Base-by-base conservation (phyloP, 1,284 basidiomycete genomes). In the Cystobasidium pallidum region DNA sequence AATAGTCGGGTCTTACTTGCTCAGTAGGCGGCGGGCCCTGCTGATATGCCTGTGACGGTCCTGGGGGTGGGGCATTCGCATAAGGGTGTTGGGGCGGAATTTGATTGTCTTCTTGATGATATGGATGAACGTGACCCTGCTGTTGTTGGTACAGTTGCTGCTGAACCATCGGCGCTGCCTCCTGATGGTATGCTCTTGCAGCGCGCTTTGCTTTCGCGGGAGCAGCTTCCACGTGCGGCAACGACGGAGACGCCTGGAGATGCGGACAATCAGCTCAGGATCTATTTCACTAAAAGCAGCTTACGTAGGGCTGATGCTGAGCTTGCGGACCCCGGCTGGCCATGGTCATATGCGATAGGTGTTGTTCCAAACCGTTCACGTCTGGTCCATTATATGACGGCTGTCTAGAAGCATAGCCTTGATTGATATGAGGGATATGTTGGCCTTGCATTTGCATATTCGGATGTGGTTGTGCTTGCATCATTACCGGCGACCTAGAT, bases 31-130 rank as follows among this genome's bases (percentile, higher is more conserved):
- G 75, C 21, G 62, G 30, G 45, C 62, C 62, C 24, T 73, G 74
- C 63, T 77, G 75, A 41, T 63, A 65, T 30, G 75, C 64, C 26
- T 75, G 75, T 64, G 77, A 75, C 7, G 77, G 76, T 11, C 62
- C 62, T n/a, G 70, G 62, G 2, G 70, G 70, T 15, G 70, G 70
- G 10, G 70, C 70, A 59, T 66, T 58, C 11, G 70, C 62, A 30
- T 72, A 72, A 26, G 70, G 70, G 30, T 72, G 70, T 43, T 72
- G 70, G 41, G 49, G 65, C 6, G 49, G 15, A 13, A 43, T 30
- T 32, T 52, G 36, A 62, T 26, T 72, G 76, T 55, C 32, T 28
- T 76, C 75, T 32, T 73, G 73, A 36, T 77, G 75, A n/a, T 72
- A 73, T 54, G 76, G 75, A 28, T 63, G 65, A 15, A 64, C 72